phyloP scores from a whole-genome alignment of 2,329 filamentous ascomycete genomes.

The Magnaporthiopsis incrustans region DNA sequence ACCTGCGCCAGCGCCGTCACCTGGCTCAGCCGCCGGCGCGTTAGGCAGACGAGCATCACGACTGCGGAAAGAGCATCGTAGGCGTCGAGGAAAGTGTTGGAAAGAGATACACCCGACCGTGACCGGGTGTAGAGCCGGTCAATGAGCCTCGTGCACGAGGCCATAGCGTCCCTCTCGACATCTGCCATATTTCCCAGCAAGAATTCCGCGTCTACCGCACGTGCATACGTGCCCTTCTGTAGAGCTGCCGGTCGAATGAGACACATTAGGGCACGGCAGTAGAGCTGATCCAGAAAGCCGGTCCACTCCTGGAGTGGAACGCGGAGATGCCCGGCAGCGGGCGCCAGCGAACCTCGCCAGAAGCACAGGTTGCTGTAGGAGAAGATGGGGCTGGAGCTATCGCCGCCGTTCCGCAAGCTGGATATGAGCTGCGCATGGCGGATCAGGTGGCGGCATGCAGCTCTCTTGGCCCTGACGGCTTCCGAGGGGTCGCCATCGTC shows the following conservation, averaged over 20 bases:
- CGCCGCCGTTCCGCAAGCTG: constrained; percentile 2
- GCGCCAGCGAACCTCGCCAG: constrained; percentile 8
- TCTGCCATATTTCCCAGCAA: neutral
- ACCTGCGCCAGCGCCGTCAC: neutral
- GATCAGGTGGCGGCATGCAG: constrained; percentile 10
- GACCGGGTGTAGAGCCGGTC: constrained; percentile 9
- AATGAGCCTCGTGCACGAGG: constrained; percentile 8
- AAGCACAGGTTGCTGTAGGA: constrained; percentile 13
- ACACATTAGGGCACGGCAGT: constrained; percentile 8
- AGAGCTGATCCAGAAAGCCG: constrained; percentile 7
- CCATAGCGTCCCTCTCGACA: constrained; percentile 9
- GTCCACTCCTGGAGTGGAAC: neutral
- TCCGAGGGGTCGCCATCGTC: neutral
- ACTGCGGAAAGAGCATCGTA: constrained; percentile 11
- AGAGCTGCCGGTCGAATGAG: neutral
- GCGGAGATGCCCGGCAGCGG: neutral
- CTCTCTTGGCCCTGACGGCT: constrained; percentile 3
- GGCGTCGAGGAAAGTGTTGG: constrained; percentile 11
- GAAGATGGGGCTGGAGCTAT: neutral
- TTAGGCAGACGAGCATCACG: constrained; percentile 7
- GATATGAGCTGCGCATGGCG: constrained; percentile 11
- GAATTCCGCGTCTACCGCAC: neutral
- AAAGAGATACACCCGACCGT: constrained; percentile 2
- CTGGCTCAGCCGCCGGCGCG: constrained; percentile 16
- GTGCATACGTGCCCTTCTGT: neutral